Evolutionary conservation across 768 basidiomycete species (phyloP).

Genomic region (Jaapia argillacea): DNA sequence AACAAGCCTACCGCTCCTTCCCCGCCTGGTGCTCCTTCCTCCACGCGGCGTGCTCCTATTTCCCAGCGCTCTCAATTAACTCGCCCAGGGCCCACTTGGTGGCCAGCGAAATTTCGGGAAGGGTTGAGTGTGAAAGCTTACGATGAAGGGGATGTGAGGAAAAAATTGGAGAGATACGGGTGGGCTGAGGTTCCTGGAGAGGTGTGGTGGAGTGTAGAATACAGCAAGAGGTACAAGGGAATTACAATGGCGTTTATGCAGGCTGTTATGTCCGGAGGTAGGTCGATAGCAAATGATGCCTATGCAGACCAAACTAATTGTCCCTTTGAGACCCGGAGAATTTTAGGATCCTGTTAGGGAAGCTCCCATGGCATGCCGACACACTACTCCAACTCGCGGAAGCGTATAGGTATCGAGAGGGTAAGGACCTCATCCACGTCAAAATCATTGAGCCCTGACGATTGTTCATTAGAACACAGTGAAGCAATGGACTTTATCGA

Average conservation of each 20-base stretch:
- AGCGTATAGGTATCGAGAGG: slow-evolving; percentile 80
- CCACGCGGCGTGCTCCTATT: background rate
- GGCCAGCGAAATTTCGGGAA: slow-evolving; percentile 55
- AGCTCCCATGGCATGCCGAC: slow-evolving; percentile 87
- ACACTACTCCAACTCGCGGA: slow-evolving; percentile 83
- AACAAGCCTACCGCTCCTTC: slow-evolving; percentile 28
- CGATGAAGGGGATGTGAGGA: slow-evolving; percentile 40
- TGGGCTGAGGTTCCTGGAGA: slow-evolving; percentile 18
- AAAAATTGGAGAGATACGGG: slow-evolving; percentile 28
- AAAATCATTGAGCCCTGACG: background rate
- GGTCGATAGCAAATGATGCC: slow-evolving; percentile 13
- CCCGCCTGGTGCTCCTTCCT: slow-evolving; percentile 25
- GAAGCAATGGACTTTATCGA: slow-evolving; percentile 85
- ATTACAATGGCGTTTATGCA: slow-evolving; percentile 74
- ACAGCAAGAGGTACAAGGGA: slow-evolving; percentile 75
- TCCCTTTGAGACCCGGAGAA: slow-evolving; percentile 55
- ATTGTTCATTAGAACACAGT: slow-evolving; percentile 49
- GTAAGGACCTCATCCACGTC: slow-evolving; percentile 25
- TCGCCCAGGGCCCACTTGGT: slow-evolving; percentile 69
- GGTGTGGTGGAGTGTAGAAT: slow-evolving; percentile 80
- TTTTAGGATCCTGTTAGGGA: slow-evolving; percentile 65
- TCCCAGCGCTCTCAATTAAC: slow-evolving; percentile 22
- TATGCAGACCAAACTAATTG: background rate
- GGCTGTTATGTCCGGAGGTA: slow-evolving; percentile 75
- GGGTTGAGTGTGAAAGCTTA: slow-evolving; percentile 61